phyloP scores from a whole-genome alignment of 805 yeast genomes.

The Candida anglica region DNA sequence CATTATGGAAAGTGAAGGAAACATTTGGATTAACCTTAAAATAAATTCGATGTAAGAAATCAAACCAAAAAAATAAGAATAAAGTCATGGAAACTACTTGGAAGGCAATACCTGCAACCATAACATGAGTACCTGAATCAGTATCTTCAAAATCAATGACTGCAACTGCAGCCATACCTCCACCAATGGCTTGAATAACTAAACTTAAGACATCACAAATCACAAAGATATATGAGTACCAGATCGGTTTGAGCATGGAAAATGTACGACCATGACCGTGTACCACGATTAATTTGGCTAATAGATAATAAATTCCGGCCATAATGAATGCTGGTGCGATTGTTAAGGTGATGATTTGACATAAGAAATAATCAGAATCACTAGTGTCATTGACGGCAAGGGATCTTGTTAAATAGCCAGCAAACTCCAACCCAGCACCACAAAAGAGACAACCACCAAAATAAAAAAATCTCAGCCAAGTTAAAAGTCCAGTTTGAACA shows the following conservation, averaged over 20 bases:
- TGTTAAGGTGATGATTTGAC: slow-evolving; percentile 68
- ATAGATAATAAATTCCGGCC: slow-evolving; percentile 75
- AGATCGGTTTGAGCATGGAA: slow-evolving; percentile 52
- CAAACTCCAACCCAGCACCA: slow-evolving; percentile 57
- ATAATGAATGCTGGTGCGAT: slow-evolving; percentile 80
- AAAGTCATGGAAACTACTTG: slow-evolving; percentile 70
- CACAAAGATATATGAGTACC: slow-evolving; percentile 62
- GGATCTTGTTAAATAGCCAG: slow-evolving; percentile 65
- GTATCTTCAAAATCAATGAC: slow-evolving; percentile 25
- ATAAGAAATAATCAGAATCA: slow-evolving; percentile 41
- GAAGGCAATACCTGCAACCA: slow-evolving; percentile 75
- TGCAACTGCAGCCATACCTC: slow-evolving; percentile 61
- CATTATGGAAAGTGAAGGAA: slow-evolving; percentile 18
- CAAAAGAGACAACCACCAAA: slow-evolving; percentile 53
- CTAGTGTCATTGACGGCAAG: slow-evolving; percentile 34
- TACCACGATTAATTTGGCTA: slow-evolving; percentile 63
- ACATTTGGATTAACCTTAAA: slow-evolving; percentile 20
- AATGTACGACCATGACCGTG: slow-evolving; percentile 48
- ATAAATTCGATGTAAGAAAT: slow-evolving; percentile 42
- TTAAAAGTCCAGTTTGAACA: slow-evolving; percentile 22
- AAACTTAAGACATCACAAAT: slow-evolving; percentile 62
- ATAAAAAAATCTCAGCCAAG: slow-evolving; percentile 58
- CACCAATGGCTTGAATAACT: slow-evolving; percentile 70
- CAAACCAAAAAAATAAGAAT: slow-evolving; percentile 49
- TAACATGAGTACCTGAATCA: slow-evolving; percentile 54